Evolutionary conservation across 179 eudicot genomes (phyloP).

Genomic region (Beta lomatogona): DNA sequence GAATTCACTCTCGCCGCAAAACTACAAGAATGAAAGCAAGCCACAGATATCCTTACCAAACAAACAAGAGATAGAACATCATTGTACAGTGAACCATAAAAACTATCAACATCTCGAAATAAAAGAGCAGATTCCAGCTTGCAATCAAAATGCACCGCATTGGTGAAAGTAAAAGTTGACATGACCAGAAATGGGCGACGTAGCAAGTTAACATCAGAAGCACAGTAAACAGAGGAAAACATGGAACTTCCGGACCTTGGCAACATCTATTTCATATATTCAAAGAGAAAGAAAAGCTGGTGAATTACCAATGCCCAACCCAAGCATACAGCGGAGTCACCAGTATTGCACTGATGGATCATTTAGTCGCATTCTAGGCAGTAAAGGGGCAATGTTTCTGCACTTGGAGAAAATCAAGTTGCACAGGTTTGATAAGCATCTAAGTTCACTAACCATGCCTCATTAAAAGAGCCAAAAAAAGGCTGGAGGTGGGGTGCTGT

Average conservation of each 20-base stretch:
- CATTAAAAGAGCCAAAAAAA: background rate
- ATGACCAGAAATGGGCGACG: background rate
- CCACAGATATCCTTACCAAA: background rate
- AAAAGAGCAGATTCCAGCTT: background rate
- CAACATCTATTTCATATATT: background rate
- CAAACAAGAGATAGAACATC: constrained; percentile 6
- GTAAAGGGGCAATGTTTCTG: background rate
- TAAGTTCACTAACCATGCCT: background rate
- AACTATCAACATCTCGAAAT: background rate
- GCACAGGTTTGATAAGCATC: background rate
- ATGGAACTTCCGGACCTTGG: background rate
- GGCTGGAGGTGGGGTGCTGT: background rate
- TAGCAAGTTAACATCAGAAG: background rate
- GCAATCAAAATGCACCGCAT: background rate
- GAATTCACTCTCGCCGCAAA: constrained; percentile 69
- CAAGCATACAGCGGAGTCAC: background rate
- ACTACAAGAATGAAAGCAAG: constrained; percentile 41
- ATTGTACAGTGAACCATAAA: background rate
- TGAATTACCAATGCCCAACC: background rate
- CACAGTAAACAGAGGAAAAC: background rate
- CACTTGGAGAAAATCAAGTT: background rate
- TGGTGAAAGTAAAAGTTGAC: background rate
- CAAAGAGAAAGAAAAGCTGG: background rate
- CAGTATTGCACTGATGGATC: background rate
- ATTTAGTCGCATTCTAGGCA: background rate